These are phyloP conservation scores for Pythium guiyangense DNA, from an alignment of 352 stramenopile species.

Conservation along the genomic window DNA sequence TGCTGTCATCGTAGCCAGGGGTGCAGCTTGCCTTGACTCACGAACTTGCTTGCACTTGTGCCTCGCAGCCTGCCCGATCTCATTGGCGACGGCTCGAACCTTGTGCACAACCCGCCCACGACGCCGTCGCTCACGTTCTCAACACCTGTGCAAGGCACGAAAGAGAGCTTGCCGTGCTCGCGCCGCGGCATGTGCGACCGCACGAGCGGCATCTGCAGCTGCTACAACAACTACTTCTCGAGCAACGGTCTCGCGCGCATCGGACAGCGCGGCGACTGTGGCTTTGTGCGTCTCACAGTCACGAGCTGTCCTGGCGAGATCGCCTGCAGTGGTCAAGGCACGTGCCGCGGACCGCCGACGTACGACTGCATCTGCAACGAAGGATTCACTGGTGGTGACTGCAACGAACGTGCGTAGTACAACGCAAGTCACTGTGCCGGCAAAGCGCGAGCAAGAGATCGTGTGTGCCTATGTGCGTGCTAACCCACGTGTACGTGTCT, in stretches of 20 bases:
- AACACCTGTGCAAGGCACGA: slow-evolving; percentile 78
- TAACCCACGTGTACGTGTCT: not conserved
- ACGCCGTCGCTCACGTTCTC: slow-evolving; percentile 37
- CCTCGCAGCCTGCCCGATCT: slow-evolving; percentile 47
- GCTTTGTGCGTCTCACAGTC: slow-evolving; percentile 59
- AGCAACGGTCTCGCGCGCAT: slow-evolving; percentile 75
- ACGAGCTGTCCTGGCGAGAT: slow-evolving; percentile 68
- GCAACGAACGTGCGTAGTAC: slow-evolving; percentile 35
- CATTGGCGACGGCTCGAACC: slow-evolving; percentile 38
- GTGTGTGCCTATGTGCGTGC: not conserved
- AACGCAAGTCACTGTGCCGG: not conserved
- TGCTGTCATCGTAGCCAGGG: not conserved
- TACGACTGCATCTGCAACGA: slow-evolving; percentile 81
- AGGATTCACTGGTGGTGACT: slow-evolving; percentile 69
- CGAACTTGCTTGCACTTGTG: not conserved
- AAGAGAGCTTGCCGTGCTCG: slow-evolving; percentile 86
- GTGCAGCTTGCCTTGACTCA: not conserved
- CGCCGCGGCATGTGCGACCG: slow-evolving; percentile 83
- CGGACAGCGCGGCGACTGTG: slow-evolving; percentile 90
- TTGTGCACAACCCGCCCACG: slow-evolving; percentile 49
- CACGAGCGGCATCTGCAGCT: slow-evolving; percentile 67
- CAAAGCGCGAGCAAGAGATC: no score
- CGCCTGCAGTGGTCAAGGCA: slow-evolving; percentile 68
- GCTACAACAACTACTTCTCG: slow-evolving; percentile 83
- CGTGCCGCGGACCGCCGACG: slow-evolving; percentile 61